A percentile compares a stretch with the other conserved stretches of the same genome.
phyloP scores from a whole-genome alignment of 495 filamentous ascomycete species.

The Hypoxylon fragiforme region DNA sequence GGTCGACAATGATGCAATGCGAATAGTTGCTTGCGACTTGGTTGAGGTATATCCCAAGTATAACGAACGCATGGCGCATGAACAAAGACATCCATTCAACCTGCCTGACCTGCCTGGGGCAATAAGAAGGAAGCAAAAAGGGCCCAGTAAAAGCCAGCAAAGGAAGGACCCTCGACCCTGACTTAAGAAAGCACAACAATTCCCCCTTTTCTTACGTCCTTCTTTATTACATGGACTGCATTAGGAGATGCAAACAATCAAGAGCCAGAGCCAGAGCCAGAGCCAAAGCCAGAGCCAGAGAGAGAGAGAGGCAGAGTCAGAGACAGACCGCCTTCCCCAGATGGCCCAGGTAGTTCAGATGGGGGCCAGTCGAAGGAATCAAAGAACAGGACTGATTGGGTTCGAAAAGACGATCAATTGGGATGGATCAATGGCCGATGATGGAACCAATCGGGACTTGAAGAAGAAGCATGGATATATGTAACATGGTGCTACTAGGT shows the following conservation, averaged over 20 bases:
- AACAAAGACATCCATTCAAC: too few relatives aligned
- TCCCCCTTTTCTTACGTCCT: constrained; percentile 6
- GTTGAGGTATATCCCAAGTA: constrained; percentile 1
- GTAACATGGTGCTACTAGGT: too few relatives aligned
- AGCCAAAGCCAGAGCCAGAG: too few relatives aligned
- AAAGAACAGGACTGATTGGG: constrained; percentile 23
- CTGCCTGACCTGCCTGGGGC: too few relatives aligned
- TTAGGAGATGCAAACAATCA: constrained; percentile 19
- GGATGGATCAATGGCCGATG: background rate
- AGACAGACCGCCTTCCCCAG: constrained; percentile 34
- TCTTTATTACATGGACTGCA: background rate
- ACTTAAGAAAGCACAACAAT: constrained; percentile 4
- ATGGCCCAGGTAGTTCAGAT: too few relatives aligned
- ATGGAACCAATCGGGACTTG: constrained; percentile 8
- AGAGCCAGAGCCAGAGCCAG: background rate
- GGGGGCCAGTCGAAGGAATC: constrained; percentile 25
- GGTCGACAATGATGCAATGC: constrained; percentile 32
- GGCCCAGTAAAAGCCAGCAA: background rate
- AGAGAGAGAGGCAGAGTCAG: too few relatives aligned
- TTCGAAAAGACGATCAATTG: constrained; percentile 17
- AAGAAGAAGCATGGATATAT: background rate
- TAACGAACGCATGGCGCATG: too few relatives aligned
- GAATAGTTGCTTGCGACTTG: constrained; percentile 26
- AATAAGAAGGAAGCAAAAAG: constrained; percentile 9
- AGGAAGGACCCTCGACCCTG: background rate